phyloP scores from a whole-genome alignment of 2,329 filamentous ascomycete genomes.

The Venturia nashicola region DNA sequence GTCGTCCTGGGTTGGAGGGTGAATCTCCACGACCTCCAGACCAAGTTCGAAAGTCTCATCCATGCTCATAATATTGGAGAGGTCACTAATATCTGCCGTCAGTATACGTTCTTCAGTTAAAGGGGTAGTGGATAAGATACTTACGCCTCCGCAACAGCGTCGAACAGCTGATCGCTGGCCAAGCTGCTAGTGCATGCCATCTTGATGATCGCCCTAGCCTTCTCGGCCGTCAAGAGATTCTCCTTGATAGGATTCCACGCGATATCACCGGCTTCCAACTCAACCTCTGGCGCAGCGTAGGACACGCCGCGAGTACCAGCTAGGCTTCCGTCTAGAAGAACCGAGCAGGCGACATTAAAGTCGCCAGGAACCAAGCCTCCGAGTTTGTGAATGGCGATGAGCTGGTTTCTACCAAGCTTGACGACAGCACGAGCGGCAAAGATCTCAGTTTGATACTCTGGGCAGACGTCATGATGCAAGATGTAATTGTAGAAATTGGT shows the following conservation, averaged over 20 bases:
- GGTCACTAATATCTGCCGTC: not conserved
- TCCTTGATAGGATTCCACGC: not conserved
- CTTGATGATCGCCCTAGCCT: slow-evolving; percentile 38
- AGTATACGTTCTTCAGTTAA: not conserved
- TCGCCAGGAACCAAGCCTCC: slow-evolving; percentile 51
- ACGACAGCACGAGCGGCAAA: slow-evolving; percentile 54
- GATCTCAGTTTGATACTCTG: slow-evolving; percentile 62
- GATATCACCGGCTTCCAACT: not conserved
- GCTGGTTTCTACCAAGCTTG: slow-evolving; percentile 39
- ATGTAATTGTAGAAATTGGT: slow-evolving; percentile 85
- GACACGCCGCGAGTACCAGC: not conserved
- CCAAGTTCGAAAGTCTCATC: slow-evolving; percentile 14
- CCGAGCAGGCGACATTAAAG: slow-evolving; percentile 68
- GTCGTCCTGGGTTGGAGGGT: slow-evolving; percentile 31
- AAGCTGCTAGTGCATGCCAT: slow-evolving; percentile 35
- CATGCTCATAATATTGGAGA: slow-evolving; percentile 14
- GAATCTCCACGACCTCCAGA: slow-evolving; percentile 35
- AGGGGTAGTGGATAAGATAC: not conserved
- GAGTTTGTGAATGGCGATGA: slow-evolving; percentile 46
- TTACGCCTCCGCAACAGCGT: slow-evolving; percentile 15
- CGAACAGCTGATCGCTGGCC: slow-evolving; percentile 30
- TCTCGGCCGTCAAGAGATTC: not conserved
- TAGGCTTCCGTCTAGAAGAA: slow-evolving; percentile 48
- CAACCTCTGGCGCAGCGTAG: not conserved
- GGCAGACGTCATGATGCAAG: slow-evolving; percentile 71